A percentile compares a stretch with the other conserved stretches of the same genome.
phyloP scores from a whole-genome alignment of 441 rosid species.

The Geranium incanum region DNA sequence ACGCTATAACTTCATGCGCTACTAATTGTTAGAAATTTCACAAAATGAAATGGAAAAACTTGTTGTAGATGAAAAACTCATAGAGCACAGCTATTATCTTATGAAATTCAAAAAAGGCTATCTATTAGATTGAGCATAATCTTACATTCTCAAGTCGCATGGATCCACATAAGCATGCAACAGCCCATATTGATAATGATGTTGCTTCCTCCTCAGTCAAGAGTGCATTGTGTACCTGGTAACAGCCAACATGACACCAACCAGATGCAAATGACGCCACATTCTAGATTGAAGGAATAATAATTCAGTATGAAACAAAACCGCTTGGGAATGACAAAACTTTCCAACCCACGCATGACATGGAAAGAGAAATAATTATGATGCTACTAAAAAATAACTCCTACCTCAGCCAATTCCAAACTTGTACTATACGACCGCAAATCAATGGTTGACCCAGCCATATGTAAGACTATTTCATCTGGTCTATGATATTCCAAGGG shows the following conservation, averaged over 20 bases:
- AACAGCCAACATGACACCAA: conserved; percentile 22
- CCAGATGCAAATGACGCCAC: neutral
- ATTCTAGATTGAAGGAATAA: neutral
- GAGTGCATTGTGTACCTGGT: conserved; percentile 67
- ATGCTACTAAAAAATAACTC: conserved; percentile 10
- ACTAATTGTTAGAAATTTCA: too few relatives aligned
- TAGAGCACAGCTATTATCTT: neutral
- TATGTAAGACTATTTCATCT: conserved; percentile 46
- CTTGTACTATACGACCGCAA: conserved; percentile 62
- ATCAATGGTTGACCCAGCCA: conserved; percentile 61
- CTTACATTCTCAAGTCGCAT: conserved; percentile 81
- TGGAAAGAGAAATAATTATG: neutral
- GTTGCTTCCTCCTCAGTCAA: conserved; percentile 84
- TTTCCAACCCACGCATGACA: conserved; percentile 1
- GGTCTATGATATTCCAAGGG: conserved; percentile 73
- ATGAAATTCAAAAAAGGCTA: neutral
- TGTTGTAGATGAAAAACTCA: too few relatives aligned
- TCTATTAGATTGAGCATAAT: conserved; percentile 14
- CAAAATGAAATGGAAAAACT: too few relatives aligned
- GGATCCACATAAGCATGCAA: conserved; percentile 87
- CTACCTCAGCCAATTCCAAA: conserved; percentile 81
- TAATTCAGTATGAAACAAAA: neutral
- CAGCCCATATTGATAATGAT: conserved; percentile 83
- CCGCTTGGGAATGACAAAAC: neutral
- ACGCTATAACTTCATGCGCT: too few relatives aligned